A percentile compares a stretch with the other conserved stretches of the same genome.
phyloP scores from a whole-genome alignment of 2,329 filamentous ascomycete species.

The Penicillium sp. region DNA sequence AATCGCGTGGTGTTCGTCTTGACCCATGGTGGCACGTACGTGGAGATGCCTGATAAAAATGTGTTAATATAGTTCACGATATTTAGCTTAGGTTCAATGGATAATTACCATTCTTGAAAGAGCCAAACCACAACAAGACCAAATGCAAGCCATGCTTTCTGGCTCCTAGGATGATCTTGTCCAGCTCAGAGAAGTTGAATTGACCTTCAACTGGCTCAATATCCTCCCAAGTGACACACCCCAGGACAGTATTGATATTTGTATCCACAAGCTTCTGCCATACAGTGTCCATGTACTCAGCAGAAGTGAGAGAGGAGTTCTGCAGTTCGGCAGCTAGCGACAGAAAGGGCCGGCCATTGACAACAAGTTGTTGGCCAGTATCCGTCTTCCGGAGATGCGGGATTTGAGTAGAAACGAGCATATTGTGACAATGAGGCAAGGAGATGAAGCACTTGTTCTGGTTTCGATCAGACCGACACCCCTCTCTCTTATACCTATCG shows the following conservation, averaged over 20 bases:
- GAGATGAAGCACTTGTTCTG: neutral
- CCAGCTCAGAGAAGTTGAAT: slow-evolving; percentile 48
- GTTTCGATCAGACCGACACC: neutral
- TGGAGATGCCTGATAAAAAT: slow-evolving; percentile 23
- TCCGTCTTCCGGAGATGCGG: slow-evolving; percentile 15
- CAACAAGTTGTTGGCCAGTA: slow-evolving; percentile 40
- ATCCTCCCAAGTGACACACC: slow-evolving; percentile 50
- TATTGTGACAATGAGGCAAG: neutral
- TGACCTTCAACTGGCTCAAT: slow-evolving; percentile 49
- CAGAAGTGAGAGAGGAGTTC: slow-evolving; percentile 51
- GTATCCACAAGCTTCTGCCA: slow-evolving; percentile 48
- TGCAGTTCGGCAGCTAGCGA: slow-evolving; percentile 51
- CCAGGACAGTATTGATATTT: slow-evolving; percentile 50
- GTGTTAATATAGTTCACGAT: neutral
- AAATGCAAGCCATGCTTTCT: slow-evolving; percentile 42
- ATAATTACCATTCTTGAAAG: slow-evolving; percentile 51
- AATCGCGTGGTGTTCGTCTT: slow-evolving; percentile 32
- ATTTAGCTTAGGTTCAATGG: neutral
- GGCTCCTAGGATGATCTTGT: slow-evolving; percentile 43
- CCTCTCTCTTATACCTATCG: slow-evolving; percentile 1
- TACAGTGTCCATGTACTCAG: slow-evolving; percentile 47
- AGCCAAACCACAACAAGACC: slow-evolving; percentile 51
- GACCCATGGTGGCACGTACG: slow-evolving; percentile 45
- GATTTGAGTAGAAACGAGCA: slow-evolving; percentile 8
- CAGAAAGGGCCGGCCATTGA: slow-evolving; percentile 49